Percentiles rank a stretch among this genome's conserved stretches.
phyloP scores from a whole-genome alignment of 2,329 filamentous ascomycete species.

The Aspergillus clavatus region DNA sequence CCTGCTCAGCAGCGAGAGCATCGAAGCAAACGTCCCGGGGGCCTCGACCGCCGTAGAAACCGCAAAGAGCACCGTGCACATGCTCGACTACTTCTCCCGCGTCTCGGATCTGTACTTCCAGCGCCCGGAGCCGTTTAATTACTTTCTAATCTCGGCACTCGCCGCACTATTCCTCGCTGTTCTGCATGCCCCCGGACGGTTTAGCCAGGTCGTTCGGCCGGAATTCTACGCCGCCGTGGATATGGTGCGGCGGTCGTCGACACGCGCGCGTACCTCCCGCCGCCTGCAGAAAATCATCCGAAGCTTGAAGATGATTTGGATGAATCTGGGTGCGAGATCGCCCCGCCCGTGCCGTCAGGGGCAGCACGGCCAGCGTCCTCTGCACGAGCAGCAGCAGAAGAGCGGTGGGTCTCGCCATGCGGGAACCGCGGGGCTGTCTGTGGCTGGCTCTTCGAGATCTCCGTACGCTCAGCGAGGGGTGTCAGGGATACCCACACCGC shows the following conservation, averaged over 20 bases:
- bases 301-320: constrained; percentile 53
- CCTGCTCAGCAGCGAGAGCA: constrained; percentile 37
- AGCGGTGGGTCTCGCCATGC: neutral
- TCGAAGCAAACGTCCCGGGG: constrained; percentile 31
- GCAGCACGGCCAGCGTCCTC: too few species aligned
- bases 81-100: constrained; percentile 35
- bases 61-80: constrained; percentile 35
- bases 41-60: constrained; percentile 41
- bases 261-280: constrained; percentile 52
- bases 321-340: constrained; percentile 39
- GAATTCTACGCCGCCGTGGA: constrained; percentile 55
- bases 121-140: constrained; percentile 40
- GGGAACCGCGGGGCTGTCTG: neutral
- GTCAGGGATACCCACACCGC: constrained; percentile 11
- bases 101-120: constrained; percentile 37
- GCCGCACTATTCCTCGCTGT: constrained; percentile 44
- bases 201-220: constrained; percentile 33
- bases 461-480: constrained; percentile 2
- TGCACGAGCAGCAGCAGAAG: neutral
- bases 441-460: constrained; percentile 3
- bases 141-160: constrained; percentile 39
- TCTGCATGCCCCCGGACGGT: constrained; percentile 42
- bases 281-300: constrained; percentile 56
- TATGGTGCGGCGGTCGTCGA: constrained; percentile 54
- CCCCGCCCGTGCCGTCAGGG: neutral